phyloP scores from a whole-genome alignment of 495 filamentous ascomycete species.

The Bombardia bombarda region DNA sequence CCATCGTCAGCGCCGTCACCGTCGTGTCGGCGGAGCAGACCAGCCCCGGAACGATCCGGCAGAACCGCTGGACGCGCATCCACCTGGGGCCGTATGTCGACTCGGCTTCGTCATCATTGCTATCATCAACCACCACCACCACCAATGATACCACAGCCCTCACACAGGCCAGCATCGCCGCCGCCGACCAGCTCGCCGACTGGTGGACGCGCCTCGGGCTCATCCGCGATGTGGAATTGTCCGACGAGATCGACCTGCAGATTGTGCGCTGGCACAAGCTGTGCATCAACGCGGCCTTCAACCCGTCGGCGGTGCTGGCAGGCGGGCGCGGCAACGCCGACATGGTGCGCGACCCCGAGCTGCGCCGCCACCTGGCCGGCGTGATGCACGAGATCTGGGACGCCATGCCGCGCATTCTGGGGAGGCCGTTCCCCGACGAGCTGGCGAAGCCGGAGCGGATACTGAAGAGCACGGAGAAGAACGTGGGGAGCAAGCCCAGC shows the following conservation, averaged over 20 bases:
- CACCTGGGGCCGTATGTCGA: conserved; percentile 47
- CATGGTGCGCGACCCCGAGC: conserved; percentile 44
- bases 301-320: conserved; percentile 51
- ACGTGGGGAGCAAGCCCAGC: conserved; percentile 49
- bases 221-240: conserved; percentile 43
- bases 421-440: conserved; percentile 29
- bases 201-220: conserved; percentile 37
- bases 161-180: conserved; percentile 12
- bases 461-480: conserved; percentile 44
- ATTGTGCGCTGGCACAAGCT: conserved; percentile 57
- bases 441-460: conserved; percentile 48
- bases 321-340: conserved; percentile 48
- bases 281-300: conserved; percentile 57
- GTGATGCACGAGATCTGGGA: conserved; percentile 52
- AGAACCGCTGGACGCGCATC: conserved; percentile 56
- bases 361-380: conserved; percentile 37
- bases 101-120: conserved; percentile 17
- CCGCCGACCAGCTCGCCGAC: conserved; percentile 21
- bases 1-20: conserved; percentile 55
- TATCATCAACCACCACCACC: conserved; percentile 17
- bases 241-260: conserved; percentile 45
- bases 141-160: conserved; percentile 22
- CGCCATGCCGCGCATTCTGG: conserved; percentile 46
- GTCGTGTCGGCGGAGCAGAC: conserved; percentile 47
- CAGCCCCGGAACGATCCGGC: conserved; percentile 40